Evolutionary conservation across 805 yeast species (phyloP).

Genomic region (Wickerhamiella shivajii): DNA sequence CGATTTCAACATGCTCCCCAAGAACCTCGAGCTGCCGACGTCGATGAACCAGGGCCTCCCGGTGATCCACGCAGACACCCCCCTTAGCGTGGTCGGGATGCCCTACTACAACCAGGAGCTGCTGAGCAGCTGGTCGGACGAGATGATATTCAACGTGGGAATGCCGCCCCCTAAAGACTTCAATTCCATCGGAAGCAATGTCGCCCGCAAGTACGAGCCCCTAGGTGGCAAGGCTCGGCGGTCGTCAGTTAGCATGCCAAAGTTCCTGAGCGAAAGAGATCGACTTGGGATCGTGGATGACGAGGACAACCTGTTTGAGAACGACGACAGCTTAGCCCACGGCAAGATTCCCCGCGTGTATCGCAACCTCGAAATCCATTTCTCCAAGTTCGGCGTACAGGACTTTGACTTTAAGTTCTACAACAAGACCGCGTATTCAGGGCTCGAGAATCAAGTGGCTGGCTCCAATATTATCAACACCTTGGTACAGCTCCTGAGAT

Average conservation of each 20-base stretch:
- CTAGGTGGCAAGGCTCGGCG: constrained; percentile 17
- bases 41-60: not conserved
- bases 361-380: constrained; percentile 57
- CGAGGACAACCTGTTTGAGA: constrained; percentile 15
- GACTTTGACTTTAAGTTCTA: constrained; percentile 85
- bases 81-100: constrained; percentile 65
- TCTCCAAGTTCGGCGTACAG: constrained; percentile 81
- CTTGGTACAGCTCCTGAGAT: constrained; percentile 63
- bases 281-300: constrained; percentile 20
- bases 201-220: constrained; percentile 20
- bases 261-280: constrained; percentile 44
- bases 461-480: constrained; percentile 61
- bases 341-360: constrained; percentile 59
- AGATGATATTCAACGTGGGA: constrained; percentile 47
- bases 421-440: constrained; percentile 60
- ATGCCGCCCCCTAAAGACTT: constrained; percentile 37
- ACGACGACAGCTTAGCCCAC: constrained; percentile 17
- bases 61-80: constrained; percentile 32
- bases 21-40: constrained; percentile 22
- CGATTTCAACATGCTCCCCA: constrained; percentile 16
- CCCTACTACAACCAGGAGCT: constrained; percentile 71
- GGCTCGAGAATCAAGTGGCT: constrained; percentile 77
- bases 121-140: constrained; percentile 67
- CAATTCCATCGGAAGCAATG: constrained; percentile 42
- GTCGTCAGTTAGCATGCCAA: constrained; percentile 23